phyloP scores from a whole-genome alignment of 208 protist genomes.

The Trypanosomatidae sp. region DNA sequence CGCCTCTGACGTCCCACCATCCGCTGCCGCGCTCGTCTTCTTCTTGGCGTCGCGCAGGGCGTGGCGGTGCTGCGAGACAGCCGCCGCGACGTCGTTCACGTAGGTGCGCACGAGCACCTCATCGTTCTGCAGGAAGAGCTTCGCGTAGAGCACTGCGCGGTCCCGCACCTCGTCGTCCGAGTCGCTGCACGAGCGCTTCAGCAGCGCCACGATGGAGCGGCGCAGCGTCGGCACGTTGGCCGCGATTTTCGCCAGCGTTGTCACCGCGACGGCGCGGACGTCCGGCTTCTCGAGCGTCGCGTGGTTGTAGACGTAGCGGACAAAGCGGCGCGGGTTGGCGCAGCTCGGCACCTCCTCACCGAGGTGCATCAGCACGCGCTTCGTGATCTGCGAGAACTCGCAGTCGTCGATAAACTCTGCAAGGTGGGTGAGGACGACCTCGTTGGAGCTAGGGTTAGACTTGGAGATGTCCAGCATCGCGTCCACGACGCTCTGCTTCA shows the following conservation, averaged over 20 bases:
- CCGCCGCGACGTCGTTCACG: constrained; percentile 73
- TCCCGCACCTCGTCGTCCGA: constrained; percentile 99
- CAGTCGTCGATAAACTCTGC: constrained; percentile 99
- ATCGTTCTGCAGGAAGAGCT: constrained; percentile 84
- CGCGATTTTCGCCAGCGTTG: constrained; percentile 98
- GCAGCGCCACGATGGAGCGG: constrained; percentile 84
- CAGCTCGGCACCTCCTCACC: constrained; percentile 94
- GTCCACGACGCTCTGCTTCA: constrained; percentile 97
- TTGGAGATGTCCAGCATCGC: constrained; percentile 95
- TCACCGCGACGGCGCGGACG: constrained; percentile 95
- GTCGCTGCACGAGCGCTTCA: constrained; percentile 94
- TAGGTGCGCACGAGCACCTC: constrained; percentile 55
- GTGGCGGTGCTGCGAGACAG: constrained; percentile 43
- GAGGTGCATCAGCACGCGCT: constrained; percentile 96
- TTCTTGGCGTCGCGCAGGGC: constrained; percentile 8
- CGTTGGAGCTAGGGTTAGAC: constrained; percentile 89
- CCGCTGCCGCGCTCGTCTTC: no score
- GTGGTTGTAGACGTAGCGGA: constrained; percentile 98
- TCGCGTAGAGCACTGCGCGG: constrained; percentile 93
- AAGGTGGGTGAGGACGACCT: constrained; percentile 92
- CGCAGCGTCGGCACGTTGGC: constrained; percentile 85
- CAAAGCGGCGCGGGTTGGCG: constrained; percentile 86
- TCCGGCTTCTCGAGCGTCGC: constrained; percentile 93
- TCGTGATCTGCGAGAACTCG: constrained; percentile 95
- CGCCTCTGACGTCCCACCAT: no score